Evolutionary conservation across 192 early-diverging fungal genomes (phyloP), one percentile per base, ranked within the genome.

Genomic region (Tieghemiomyces parasiticus): DNA sequence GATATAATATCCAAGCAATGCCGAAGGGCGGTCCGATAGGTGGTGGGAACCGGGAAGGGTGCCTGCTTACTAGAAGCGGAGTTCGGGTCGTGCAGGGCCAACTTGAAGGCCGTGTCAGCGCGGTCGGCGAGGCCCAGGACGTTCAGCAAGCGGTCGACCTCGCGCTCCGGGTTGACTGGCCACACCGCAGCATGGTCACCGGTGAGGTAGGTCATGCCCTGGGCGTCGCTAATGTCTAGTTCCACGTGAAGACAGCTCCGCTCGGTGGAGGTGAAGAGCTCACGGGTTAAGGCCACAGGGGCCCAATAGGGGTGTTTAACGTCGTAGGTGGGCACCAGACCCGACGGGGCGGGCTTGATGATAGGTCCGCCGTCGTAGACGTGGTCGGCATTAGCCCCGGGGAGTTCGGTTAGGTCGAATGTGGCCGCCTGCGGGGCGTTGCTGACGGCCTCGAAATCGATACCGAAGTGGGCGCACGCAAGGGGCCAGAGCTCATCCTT

Each of bases 171-270:
- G 71, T 97, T 99, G 24, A 78, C 76, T 0, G 93, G 85, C 78
- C 84, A 96, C 26, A 99, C 77, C 25, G 92, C 96, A 56, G 93
- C 77, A 65, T 99, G 96, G 67, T 99, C 96, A 58, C 96, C 96
- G 14, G 90, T 74, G 61, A 89, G 82, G 70, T 99, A 97, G 20
- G 72, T 77, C 69, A 97, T 70, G 24, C 86, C 85, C 35, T 80
- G 90, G 26, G 72, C 60, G 3, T 26, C n/a, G 28, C 25, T 44
- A 51, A 97, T 74, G 52, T 95, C 91, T n/a, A 99, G 76, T 65
- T 99, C 94, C 65, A 97, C 71, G 62, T 99, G 96, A 56, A 94
- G 66, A 70, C 92, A 90, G 60, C 90, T 81, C 56, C 96, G 86
- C 62, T 84, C 78, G 30, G 76, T 66, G 22, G 65, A 51, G 38